phyloP scores from a whole-genome alignment of 306 rosid genomes.

The Quercus berberidifolia region DNA sequence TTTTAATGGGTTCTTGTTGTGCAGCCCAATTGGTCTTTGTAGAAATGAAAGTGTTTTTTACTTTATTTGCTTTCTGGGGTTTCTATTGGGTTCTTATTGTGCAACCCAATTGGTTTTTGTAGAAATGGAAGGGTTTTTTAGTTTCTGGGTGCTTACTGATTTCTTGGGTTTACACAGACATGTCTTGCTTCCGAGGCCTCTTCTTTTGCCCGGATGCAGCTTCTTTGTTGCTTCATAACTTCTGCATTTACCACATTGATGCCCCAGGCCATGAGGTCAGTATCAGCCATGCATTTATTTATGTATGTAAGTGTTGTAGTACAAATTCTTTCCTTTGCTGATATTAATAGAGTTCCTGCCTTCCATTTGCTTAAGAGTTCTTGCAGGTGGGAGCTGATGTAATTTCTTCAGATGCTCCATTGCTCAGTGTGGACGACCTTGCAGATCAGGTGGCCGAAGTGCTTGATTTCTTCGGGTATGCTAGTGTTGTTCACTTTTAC shows the following conservation, averaged over 20 bases:
- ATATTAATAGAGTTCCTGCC: conserved; percentile 18
- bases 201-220: conserved; percentile 77
- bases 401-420: conserved; percentile 75
- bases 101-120: background rate
- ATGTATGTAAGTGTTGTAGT: background rate
- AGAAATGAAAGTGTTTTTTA: background rate
- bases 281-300: conserved; percentile 11
- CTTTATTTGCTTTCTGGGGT: background rate
- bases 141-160: background rate
- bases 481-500: background rate
- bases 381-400: conserved; percentile 90
- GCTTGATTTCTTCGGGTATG: conserved; percentile 77
- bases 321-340: background rate
- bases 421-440: conserved; percentile 75
- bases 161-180: conserved; percentile 37
- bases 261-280: conserved; percentile 95
- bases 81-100: background rate
- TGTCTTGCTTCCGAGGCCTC: conserved; percentile 81
- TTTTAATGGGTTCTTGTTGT: background rate
- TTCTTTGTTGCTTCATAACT: conserved; percentile 81
- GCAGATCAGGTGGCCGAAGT: conserved; percentile 88
- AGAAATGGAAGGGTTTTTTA: background rate
- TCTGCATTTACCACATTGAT: conserved; percentile 86
- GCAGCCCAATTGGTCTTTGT: background rate
- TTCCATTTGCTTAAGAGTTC: conserved; percentile 54